A percentile compares a stretch with the other conserved stretches of the same genome.
These are phyloP conservation scores for Chimonanthus salicifolius DNA, from an alignment of 164 flowering plant species.

Conservation along the genomic window DNA sequence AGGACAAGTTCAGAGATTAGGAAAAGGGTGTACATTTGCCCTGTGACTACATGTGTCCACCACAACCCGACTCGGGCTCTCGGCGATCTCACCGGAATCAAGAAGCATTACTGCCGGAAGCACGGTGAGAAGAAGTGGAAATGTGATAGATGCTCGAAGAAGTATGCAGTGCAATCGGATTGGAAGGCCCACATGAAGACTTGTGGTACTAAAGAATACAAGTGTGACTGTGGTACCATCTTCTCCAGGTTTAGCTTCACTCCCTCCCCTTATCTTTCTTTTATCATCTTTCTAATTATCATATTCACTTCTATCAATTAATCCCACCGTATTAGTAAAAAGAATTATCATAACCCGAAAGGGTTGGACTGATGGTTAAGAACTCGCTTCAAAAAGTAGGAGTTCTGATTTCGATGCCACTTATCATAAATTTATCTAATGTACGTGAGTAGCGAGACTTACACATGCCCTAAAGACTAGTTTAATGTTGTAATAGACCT, in stretches of 20 bases:
- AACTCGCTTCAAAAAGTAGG: no score
- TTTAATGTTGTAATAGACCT: no score
- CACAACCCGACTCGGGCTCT: constrained; percentile 89
- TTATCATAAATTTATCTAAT: no score
- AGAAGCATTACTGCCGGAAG: constrained; percentile 39
- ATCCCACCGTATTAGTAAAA: no score
- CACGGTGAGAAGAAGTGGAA: constrained; percentile 44
- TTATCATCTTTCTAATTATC: not conserved
- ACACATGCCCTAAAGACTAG: no score
- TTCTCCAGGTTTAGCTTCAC: constrained; percentile 67
- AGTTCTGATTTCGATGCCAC: no score
- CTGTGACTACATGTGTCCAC: constrained; percentile 76
- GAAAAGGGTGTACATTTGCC: constrained; percentile 91
- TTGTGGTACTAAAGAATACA: constrained; percentile 93
- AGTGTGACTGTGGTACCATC: constrained; percentile 98
- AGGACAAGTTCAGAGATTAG: constrained; percentile 57
- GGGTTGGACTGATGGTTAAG: no score
- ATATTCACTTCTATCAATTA: not conserved
- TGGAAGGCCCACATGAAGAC: constrained; percentile 96
- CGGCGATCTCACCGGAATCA: constrained; percentile 92
- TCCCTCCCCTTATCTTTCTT: not conserved
- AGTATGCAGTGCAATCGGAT: constrained; percentile 73
- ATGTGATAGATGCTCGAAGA: constrained; percentile 46
- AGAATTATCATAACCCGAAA: no score
- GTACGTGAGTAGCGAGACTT: no score